phyloP scores from a whole-genome alignment of 1,139 yeast species.

The Zygosaccharomyces pseudobailii region DNA sequence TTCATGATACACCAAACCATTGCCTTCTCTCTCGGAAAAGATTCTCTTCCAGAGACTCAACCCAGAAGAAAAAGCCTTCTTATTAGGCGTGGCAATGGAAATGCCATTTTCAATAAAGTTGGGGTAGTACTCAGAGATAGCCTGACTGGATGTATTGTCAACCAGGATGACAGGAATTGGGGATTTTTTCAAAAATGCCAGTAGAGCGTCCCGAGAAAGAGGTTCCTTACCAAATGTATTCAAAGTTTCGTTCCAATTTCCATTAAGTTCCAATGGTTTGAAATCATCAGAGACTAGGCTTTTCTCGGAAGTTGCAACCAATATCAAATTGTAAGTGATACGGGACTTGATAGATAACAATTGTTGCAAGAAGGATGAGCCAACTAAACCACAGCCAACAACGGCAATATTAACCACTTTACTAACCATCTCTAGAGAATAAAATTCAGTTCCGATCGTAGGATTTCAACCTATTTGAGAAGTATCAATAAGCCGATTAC shows the following conservation, averaged over 20 bases:
- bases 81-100: constrained; percentile 96
- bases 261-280: constrained; percentile 55
- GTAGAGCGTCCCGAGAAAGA: constrained; percentile 53
- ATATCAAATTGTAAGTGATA: constrained; percentile 68
- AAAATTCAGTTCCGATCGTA: too few relatives aligned
- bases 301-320: constrained; percentile 69
- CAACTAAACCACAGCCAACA: constrained; percentile 81
- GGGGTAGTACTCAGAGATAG: constrained; percentile 74
- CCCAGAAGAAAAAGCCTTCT: constrained; percentile 91
- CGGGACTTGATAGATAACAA: constrained; percentile 44
- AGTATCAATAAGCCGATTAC: too few relatives aligned
- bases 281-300: constrained; percentile 67
- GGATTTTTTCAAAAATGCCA: constrained; percentile 58
- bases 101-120: constrained; percentile 69
- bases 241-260: constrained; percentile 49
- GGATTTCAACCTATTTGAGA: too few relatives aligned
- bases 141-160: constrained; percentile 86
- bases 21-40: constrained; percentile 47
- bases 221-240: constrained; percentile 49
- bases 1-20: constrained; percentile 89
- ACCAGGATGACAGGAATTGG: constrained; percentile 75
- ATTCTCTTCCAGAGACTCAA: constrained; percentile 71
- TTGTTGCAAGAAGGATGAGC: constrained; percentile 82
- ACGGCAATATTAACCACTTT: constrained; percentile 45
- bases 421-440: constrained; percentile 18